A percentile compares a stretch with the other conserved stretches of the same genome.
These are phyloP conservation scores for Pugionium cornutum DNA, from an alignment of 345 rosid genomes.

Conservation along the genomic window DNA sequence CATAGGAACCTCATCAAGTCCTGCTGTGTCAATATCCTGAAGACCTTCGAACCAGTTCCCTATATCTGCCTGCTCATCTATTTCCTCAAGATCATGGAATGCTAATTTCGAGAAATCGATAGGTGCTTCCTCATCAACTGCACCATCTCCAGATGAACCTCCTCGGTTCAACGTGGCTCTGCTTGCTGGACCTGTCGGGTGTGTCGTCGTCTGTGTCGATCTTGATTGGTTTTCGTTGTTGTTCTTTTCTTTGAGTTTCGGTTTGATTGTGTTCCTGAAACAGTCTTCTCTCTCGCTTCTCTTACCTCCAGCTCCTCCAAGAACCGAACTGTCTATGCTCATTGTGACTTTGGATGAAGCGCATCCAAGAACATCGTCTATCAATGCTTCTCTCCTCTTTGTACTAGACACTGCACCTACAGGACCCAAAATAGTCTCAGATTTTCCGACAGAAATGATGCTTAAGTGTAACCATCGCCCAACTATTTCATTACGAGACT, in stretches of 20 bases:
- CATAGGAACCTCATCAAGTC: slow-evolving; percentile 88
- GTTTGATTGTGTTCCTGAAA: slow-evolving; percentile 48
- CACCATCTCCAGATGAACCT: slow-evolving; percentile 40
- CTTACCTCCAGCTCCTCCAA: slow-evolving; percentile 54
- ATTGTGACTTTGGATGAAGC: slow-evolving; percentile 71
- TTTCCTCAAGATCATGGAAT: slow-evolving; percentile 56
- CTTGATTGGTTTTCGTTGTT: slow-evolving; percentile 41
- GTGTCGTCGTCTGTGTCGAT: slow-evolving; percentile 43
- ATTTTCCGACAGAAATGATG: not conserved
- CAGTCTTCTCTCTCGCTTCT: slow-evolving; percentile 56
- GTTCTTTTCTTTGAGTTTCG: slow-evolving; percentile 63
- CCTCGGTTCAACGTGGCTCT: slow-evolving; percentile 37
- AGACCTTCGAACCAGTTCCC: slow-evolving; percentile 68
- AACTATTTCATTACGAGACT: slow-evolving; percentile 13
- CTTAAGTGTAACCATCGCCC: slow-evolving; percentile 2
- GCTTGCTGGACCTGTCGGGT: slow-evolving; percentile 41
- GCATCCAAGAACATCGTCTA: slow-evolving; percentile 72
- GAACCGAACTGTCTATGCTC: slow-evolving; percentile 45
- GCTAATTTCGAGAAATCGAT: slow-evolving; percentile 52
- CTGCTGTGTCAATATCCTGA: slow-evolving; percentile 72
- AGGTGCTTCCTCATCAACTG: slow-evolving; percentile 46
- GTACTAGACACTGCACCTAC: slow-evolving; percentile 78
- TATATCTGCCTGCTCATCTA: slow-evolving; percentile 62
- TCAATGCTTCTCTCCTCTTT: slow-evolving; percentile 60
- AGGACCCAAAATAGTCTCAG: slow-evolving; percentile 23